phyloP scores from a whole-genome alignment of 805 yeast genomes.

The Saccharomycopsis sp. region DNA sequence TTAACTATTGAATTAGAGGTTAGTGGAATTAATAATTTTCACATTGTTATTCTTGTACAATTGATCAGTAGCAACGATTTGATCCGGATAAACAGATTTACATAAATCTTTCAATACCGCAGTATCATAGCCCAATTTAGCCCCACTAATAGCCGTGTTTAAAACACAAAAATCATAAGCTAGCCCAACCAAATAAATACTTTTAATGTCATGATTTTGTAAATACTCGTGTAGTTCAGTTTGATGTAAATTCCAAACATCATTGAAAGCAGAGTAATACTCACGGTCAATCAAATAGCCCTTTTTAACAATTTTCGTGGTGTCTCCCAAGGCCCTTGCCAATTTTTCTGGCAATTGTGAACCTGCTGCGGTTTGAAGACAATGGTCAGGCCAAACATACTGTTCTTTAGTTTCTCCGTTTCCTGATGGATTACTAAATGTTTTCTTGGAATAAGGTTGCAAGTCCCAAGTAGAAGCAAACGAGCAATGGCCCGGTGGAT shows the following conservation, averaged over 20 bases:
- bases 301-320: constrained; percentile 48
- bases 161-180: constrained; percentile 86
- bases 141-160: constrained; percentile 67
- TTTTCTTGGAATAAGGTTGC: constrained; percentile 44
- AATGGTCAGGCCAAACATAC: constrained; percentile 86
- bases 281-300: constrained; percentile 71
- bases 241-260: constrained; percentile 63
- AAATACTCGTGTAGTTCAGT: constrained; percentile 58
- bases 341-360: constrained; percentile 53
- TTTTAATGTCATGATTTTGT: constrained; percentile 38
- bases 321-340: constrained; percentile 27
- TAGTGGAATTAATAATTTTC: constrained; percentile 18
- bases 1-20: neutral
- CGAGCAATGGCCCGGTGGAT: constrained; percentile 69
- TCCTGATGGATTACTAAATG: constrained; percentile 44
- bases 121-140: constrained; percentile 54
- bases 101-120: constrained; percentile 52
- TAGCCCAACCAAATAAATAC: constrained; percentile 70
- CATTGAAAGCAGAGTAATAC: constrained; percentile 82
- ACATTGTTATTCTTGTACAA: constrained; percentile 32
- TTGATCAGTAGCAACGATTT: constrained; percentile 30
- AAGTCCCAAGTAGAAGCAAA: constrained; percentile 64
- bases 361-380: constrained; percentile 68
- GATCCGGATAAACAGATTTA: constrained; percentile 46
- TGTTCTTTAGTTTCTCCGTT: constrained; percentile 29